Evolutionary conservation across 768 basidiomycete species (phyloP).

Genomic region (Pisolithus tinctorius): DNA sequence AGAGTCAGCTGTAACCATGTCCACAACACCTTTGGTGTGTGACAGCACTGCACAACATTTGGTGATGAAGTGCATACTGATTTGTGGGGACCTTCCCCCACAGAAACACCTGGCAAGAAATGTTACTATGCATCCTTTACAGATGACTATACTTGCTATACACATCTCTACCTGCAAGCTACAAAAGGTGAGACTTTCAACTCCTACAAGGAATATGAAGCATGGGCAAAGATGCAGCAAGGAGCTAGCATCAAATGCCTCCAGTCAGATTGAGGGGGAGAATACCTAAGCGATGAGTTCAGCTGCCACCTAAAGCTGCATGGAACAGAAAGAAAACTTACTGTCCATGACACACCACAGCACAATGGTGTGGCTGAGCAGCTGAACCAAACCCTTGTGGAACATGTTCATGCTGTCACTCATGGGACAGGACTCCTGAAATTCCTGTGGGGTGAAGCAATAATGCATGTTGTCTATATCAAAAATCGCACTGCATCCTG

Average conservation of each 20-base stretch:
- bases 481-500: neutral
- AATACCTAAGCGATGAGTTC: slow-evolving; percentile 3
- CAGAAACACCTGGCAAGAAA: slow-evolving; percentile 1
- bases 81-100: slow-evolving; percentile 20
- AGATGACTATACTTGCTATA: neutral
- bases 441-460: slow-evolving; percentile 16
- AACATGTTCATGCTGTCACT: slow-evolving; percentile 17
- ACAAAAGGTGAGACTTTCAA: slow-evolving; percentile 5
- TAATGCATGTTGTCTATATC: neutral
- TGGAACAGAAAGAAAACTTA: slow-evolving; percentile 4
- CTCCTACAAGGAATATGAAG: slow-evolving; percentile 4
- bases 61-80: slow-evolving; percentile 16
- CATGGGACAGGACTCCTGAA: slow-evolving; percentile 12
- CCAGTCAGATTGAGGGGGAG: slow-evolving; percentile 5
- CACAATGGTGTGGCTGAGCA: slow-evolving; percentile 26
- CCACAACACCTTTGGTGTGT: too few relatives aligned
- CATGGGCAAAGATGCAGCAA: slow-evolving; percentile 1
- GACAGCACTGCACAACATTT: neutral
- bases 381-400: slow-evolving; percentile 20
- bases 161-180: neutral
- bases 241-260: neutral
- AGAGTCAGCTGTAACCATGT: too few relatives aligned
- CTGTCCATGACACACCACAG: slow-evolving; percentile 14
- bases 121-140: too few relatives aligned
- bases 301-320: neutral